phyloP scores from a whole-genome alignment of 139 green algal genomes.

The Chlamydomonas asymmetrica region DNA sequence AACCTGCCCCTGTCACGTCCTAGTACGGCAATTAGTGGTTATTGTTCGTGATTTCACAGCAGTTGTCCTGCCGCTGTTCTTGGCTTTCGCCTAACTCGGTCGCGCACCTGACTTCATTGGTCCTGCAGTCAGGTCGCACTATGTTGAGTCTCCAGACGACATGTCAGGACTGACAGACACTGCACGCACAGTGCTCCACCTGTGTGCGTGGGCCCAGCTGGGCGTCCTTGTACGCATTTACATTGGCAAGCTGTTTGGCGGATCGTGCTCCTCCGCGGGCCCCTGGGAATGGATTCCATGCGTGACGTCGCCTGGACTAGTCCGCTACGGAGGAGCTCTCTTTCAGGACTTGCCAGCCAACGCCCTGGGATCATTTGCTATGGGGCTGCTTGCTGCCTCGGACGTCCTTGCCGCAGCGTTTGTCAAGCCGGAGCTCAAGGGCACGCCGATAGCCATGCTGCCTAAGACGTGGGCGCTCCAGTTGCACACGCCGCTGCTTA shows the following conservation, averaged over 20 bases:
- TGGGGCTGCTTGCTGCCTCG: slow-evolving; percentile 61
- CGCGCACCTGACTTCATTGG: too few species aligned
- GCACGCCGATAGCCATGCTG: slow-evolving; percentile 48
- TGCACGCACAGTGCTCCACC: slow-evolving; percentile 11
- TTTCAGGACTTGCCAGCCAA: slow-evolving; percentile 80
- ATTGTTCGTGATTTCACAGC: not conserved
- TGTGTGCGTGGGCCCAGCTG: slow-evolving; percentile 40
- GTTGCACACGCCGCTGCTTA: slow-evolving; percentile 52
- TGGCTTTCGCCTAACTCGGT: too few species aligned
- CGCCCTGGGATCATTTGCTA: slow-evolving; percentile 73
- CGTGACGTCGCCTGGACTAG: slow-evolving; percentile 20
- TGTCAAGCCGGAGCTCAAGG: not conserved
- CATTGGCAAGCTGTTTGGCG: slow-evolving; percentile 37
- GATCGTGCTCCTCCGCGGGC: slow-evolving; percentile 9
- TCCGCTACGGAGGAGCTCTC: slow-evolving; percentile 39
- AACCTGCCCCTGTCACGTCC: not conserved
- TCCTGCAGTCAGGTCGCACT: not conserved
- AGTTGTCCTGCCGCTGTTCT: too few species aligned
- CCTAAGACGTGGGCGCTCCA: slow-evolving; percentile 53
- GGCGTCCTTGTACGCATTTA: slow-evolving; percentile 36
- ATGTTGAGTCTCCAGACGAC: not conserved
- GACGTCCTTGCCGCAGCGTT: slow-evolving; percentile 22
- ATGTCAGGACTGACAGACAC: not conserved
- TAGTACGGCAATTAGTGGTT: not conserved
- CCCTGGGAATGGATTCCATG: slow-evolving; percentile 32